phyloP scores from a whole-genome alignment of 345 rosid species.

The Populus pruinosa region DNA sequence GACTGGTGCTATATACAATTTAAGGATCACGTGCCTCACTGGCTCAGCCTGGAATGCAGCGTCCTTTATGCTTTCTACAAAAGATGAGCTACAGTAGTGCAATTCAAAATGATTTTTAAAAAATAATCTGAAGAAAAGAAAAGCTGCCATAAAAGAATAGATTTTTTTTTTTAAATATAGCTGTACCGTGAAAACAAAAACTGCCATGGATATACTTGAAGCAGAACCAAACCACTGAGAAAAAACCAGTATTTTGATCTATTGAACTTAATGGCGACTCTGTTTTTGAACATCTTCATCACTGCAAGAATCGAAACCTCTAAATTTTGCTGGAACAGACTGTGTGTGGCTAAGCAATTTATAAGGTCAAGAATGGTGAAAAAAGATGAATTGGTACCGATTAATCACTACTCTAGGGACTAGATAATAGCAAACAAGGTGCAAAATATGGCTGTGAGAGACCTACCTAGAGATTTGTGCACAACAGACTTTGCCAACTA shows the following conservation, averaged over 20 bases:
- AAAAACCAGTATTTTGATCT: not conserved
- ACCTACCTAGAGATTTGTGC: not conserved
- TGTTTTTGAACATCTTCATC: not conserved
- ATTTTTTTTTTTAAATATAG: too few species aligned
- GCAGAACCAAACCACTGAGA: not conserved
- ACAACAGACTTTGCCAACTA: not conserved
- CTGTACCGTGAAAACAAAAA: too few species aligned
- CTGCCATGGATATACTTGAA: too few species aligned
- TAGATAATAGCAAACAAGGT: not conserved
- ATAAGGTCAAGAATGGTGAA: not conserved
- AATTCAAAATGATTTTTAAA: too few species aligned
- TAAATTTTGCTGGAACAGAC: not conserved
- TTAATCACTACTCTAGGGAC: not conserved
- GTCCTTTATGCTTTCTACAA: not conserved
- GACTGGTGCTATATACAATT: not conserved
- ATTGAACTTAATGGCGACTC: not conserved
- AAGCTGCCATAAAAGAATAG: too few species aligned
- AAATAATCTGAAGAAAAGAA: too few species aligned
- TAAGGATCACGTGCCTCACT: constrained; percentile 8
- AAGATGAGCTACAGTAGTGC: not conserved
- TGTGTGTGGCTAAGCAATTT: not conserved
- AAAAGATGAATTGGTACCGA: not conserved
- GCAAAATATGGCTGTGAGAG: not conserved
- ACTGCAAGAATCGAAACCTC: not conserved
- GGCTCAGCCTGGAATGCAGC: constrained; percentile 1